These are phyloP conservation scores for Scopulariopsis brevicaulis DNA, from an alignment of 2,329 filamentous ascomycete genomes.

Conservation along the genomic window DNA sequence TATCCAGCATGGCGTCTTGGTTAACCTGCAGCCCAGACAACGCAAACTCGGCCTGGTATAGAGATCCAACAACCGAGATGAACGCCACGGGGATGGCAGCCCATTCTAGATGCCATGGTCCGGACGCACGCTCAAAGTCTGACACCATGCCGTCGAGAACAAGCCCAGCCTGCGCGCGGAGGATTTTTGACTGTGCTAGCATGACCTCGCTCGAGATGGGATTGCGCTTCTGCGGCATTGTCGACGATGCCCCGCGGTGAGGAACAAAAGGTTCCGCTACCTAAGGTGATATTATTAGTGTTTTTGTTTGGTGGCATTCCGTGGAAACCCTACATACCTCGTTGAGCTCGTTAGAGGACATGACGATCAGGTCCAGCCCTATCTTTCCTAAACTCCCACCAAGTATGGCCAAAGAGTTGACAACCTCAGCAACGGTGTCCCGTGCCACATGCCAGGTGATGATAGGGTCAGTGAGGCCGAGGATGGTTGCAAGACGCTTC, in stretches of 20 bases:
- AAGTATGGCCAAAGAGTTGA: constrained; percentile 39
- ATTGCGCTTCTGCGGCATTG: constrained; percentile 49
- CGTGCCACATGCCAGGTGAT: constrained; percentile 48
- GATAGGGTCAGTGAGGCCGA: constrained; percentile 32
- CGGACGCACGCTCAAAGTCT: constrained; percentile 45
- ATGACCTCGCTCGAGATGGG: constrained; percentile 47
- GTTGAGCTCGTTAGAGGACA: constrained; percentile 42
- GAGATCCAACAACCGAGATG: constrained; percentile 36
- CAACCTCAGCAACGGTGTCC: constrained; percentile 39
- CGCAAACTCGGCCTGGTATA: constrained; percentile 42
- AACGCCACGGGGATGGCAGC: constrained; percentile 42
- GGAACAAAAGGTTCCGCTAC: constrained; percentile 44
- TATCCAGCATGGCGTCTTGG: constrained; percentile 31
- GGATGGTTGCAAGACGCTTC: constrained; percentile 32
- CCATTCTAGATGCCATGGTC: constrained; percentile 50
- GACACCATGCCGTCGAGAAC: constrained; percentile 44
- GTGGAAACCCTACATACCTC: constrained; percentile 7
- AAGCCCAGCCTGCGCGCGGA: constrained; percentile 37
- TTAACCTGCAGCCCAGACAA: constrained; percentile 32
- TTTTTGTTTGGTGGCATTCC: too few species aligned
- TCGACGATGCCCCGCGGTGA: constrained; percentile 40
- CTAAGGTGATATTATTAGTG: constrained; percentile 18
- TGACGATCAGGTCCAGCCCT: constrained; percentile 42
- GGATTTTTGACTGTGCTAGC: constrained; percentile 39
- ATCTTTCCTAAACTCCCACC: constrained; percentile 43